Evolutionary conservation across 2,329 filamentous ascomycete species (phyloP).

Genomic region (Diaporthe eres): DNA sequence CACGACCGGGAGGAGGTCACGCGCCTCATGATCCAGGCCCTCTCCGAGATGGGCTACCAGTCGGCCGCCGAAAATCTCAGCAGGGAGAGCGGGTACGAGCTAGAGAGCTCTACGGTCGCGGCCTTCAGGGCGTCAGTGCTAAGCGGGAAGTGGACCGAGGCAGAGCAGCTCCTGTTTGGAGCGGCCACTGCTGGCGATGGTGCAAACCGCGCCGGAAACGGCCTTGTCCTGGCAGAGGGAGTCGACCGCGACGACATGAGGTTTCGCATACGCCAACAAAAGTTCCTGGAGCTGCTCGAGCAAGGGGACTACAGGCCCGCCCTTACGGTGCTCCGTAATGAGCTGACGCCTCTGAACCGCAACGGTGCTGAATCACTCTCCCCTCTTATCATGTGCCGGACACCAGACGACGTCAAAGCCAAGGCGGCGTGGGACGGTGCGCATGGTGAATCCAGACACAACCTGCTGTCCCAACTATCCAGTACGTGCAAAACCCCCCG

Average conservation of each 20-base stretch:
- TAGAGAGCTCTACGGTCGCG: conserved; percentile 90
- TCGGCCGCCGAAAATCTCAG: conserved; percentile 81
- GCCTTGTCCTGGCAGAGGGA: conserved; percentile 80
- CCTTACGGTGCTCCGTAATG: conserved; percentile 85
- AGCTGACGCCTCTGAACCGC: conserved; percentile 88
- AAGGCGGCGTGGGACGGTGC: conserved; percentile 91
- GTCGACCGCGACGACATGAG: conserved; percentile 85
- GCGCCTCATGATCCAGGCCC: conserved; percentile 89
- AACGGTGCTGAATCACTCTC: conserved; percentile 88
- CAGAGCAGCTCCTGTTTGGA: conserved; percentile 84
- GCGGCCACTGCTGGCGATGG: conserved; percentile 55
- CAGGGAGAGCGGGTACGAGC: conserved; percentile 85
- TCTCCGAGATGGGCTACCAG: conserved; percentile 90
- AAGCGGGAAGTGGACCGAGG: conserved; percentile 84
- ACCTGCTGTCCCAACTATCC: conserved; percentile 84
- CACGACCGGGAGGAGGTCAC: conserved; percentile 95
- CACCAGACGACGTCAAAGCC: conserved; percentile 80
- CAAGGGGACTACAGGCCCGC: conserved; percentile 79
- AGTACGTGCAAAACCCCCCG: conserved; percentile 63
- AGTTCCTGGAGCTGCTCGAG: conserved; percentile 93
- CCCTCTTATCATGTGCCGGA: conserved; percentile 89
- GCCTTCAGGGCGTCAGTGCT: conserved; percentile 86
- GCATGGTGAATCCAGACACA: conserved; percentile 78
- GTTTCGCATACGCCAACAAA: conserved; percentile 92
- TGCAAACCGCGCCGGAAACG: conserved; percentile 59